Base-by-base conservation (phyloP, 352 stramenopile species). In the Phytophthora citrophthora region DNA sequence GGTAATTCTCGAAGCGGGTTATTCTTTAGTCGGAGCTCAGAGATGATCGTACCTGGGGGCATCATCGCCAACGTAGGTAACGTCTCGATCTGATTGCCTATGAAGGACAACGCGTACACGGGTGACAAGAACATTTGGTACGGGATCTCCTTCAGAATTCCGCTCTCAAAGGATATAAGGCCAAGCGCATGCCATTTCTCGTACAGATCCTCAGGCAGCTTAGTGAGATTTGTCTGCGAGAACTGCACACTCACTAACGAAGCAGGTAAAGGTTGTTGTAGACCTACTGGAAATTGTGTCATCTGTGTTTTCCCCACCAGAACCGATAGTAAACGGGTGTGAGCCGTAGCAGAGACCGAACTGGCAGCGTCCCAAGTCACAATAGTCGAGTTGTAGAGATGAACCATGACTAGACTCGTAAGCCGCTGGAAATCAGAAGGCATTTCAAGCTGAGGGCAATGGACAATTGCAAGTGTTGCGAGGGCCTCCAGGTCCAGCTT, bases 321-420 rank as follows among this genome's bases (percentile, higher is more conserved):
- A 5, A 72, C 51, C 0, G 64, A 55, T 3, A 68, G 9, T 20
- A 68, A 23, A 20, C 26, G 64, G 1, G 31, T 29, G 8, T 68
- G 64, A 6, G 11, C 11, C 15, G 50, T 68, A 3, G 52, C 57
- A 12, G 58, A 68, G 13, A 72, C n/a, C 1, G 64, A 49, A 20
- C 57, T 72, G 2, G 45, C 32, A 15, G 7, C 39, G 10, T 56
- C 31, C 57, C 64, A 72, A 3, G 23, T 32, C 4, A 53, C 46
- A n/a, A 64, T 68, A 10, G 57, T 72, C 15, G 52, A 68, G 16
- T 64, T 68, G 39, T 68, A 72, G 10, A 72, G 23, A 8, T 57
- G 26, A 2, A 68, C 3, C 51, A 49, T 63, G 20, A 68, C 40
- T 0, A 72, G 9, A 12, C 53, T 68, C 1, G 20, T 36, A 5